Conservation (phyloP, 768 basidiomycete species). For the Trametes sanguinea region DNA sequence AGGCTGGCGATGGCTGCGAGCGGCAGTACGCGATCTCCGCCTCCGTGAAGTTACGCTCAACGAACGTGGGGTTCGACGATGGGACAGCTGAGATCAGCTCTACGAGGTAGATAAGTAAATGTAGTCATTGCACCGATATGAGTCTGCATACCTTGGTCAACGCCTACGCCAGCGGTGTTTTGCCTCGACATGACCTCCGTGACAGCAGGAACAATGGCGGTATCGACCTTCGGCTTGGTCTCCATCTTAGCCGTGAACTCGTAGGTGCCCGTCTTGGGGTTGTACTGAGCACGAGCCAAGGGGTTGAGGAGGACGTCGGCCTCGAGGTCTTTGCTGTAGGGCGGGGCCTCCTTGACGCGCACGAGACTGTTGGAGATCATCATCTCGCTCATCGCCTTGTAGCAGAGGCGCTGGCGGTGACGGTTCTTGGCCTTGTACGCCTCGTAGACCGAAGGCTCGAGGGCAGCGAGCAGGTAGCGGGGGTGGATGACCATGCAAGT, state of each 20-base stretch:
- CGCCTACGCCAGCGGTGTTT: constrained; percentile 75
- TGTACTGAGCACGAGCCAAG: constrained; percentile 78
- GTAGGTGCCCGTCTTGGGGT: constrained; percentile 85
- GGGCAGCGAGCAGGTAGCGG: constrained; percentile 82
- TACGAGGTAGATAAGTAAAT: constrained; percentile 27
- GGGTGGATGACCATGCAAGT: constrained; percentile 87
- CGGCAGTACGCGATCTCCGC: constrained; percentile 86
- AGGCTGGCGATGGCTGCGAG: constrained; percentile 79
- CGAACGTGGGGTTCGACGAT: constrained; percentile 83
- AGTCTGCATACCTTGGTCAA: constrained; percentile 71
- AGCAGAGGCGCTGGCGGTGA: constrained; percentile 66
- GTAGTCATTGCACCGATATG: constrained; percentile 1
- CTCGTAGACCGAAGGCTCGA: constrained; percentile 77
- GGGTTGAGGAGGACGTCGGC: constrained; percentile 88
- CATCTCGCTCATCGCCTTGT: constrained; percentile 94
- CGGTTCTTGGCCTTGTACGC: constrained; percentile 73
- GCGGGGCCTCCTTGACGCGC: constrained; percentile 91
- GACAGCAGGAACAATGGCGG: constrained; percentile 68
- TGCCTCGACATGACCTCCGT: constrained; percentile 52
- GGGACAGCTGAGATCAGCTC: constrained; percentile 94
- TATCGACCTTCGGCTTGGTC: constrained; percentile 51
- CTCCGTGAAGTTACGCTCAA: constrained; percentile 90
- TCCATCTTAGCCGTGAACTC: constrained; percentile 70
- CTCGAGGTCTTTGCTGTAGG: constrained; percentile 86
- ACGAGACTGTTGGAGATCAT: constrained; percentile 93